A percentile compares a stretch with the other conserved stretches of the same genome.
Evolutionary conservation across 1,139 yeast species (phyloP).

Genomic region (Suhomyces atakaporum): DNA sequence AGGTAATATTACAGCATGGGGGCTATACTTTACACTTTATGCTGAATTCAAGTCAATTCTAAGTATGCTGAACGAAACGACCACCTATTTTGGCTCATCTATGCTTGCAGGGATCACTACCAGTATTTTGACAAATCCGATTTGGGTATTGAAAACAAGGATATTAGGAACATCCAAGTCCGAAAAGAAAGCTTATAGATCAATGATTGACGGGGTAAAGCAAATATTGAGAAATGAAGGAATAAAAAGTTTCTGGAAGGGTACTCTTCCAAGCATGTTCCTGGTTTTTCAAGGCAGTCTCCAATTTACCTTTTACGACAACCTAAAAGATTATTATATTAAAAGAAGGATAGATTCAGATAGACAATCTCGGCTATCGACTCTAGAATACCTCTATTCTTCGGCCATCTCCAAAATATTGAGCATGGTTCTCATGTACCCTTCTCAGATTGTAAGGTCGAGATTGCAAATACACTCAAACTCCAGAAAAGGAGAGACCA

Average conservation of each 20-base stretch:
- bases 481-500: conserved; percentile 18
- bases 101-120: conserved; percentile 72
- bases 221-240: conserved; percentile 66
- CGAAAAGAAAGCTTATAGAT: conserved; percentile 54
- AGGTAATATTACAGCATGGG: conserved; percentile 91
- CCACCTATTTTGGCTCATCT: conserved; percentile 40
- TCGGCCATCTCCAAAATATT: conserved; percentile 71
- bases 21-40: conserved; percentile 76
- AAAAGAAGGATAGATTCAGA: conserved; percentile 6
- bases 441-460: conserved; percentile 80
- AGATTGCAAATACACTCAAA: conserved; percentile 62
- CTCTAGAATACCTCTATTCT: conserved; percentile 59
- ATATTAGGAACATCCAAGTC: conserved; percentile 62
- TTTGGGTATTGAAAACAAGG: conserved; percentile 90
- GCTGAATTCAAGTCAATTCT: conserved; percentile 51
- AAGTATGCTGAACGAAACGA: conserved; percentile 22
- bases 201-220: conserved; percentile 56
- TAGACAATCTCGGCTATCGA: conserved; percentile 33
- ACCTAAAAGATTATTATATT: conserved; percentile 48
- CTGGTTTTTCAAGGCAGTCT: conserved; percentile 89
- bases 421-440: conserved; percentile 73
- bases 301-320: conserved; percentile 84
- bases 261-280: conserved; percentile 76
- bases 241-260: conserved; percentile 71
- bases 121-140: conserved; percentile 79